Base-by-base conservation (phyloP, 805 yeast species). In the Zygoascus bituminiphila region DNA sequence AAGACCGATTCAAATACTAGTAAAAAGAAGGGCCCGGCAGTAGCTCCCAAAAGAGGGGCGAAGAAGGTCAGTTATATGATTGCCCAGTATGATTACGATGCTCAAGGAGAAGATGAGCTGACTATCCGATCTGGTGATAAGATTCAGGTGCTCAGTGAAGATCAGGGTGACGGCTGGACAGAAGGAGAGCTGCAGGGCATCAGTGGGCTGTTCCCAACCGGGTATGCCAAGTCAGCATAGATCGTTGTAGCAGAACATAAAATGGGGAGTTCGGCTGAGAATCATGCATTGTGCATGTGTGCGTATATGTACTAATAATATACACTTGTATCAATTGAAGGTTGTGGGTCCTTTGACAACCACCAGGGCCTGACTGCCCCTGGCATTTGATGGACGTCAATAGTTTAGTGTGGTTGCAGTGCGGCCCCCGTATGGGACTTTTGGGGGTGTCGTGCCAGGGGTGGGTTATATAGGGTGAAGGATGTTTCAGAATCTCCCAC, bases 141-240 rank as follows among this genome's bases (percentile, higher is more conserved):
- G 47, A 77, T 93, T 17, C 73, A 75, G 9, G 74, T 93, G 10
- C 59, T 84, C 0, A 72, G 69, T 38, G 81, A 75, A 24, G 86
- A 80, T 45, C 84, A 82, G 46, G 89, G 88, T 8, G 75, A 76
- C 36, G 98, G 98, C 0, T 93, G 99, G 99, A 89, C 97, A 1
- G 84, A 81, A 56, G 98, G 97, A 10, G 91, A 85, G 61, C 51
- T 83, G 5, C 70, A 78, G 53, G 93, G 91, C 0, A 54, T 52
- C 6, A 69, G 67, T 17, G 95, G 95, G 1, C 62, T 84, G 48
- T 81, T 86, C 64, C 98, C 98, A 5, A 81, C 93, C 0, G 72
- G 84, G 52, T 89, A 89, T 62, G 81, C 51, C 8, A 40, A 45
- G 22, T n/a, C n/a, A n/a, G n/a, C n/a, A n/a, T n/a, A n/a, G n/a